A percentile compares a stretch with the other conserved stretches of the same genome.
Evolutionary conservation across 257 asterid species (phyloP).

Genomic region (Plectranthus barbatus): DNA sequence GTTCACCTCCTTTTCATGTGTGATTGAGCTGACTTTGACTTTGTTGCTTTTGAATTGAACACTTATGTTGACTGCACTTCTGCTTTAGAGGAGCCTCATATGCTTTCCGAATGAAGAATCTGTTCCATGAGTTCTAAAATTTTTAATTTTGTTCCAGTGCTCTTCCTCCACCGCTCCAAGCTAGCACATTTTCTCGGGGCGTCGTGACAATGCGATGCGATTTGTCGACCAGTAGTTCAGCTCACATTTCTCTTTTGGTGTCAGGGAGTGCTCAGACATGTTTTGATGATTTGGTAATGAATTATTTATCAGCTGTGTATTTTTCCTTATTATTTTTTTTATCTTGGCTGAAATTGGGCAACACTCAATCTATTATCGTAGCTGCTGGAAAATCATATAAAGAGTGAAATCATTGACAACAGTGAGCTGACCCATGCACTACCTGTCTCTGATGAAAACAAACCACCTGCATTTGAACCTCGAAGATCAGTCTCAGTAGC

Average conservation of each 20-base stretch:
- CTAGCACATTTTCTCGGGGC: slow-evolving; percentile 89
- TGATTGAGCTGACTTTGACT: neutral
- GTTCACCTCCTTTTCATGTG: neutral
- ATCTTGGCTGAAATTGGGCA: slow-evolving; percentile 5
- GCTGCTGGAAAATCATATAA: slow-evolving; percentile 94
- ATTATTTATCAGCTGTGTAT: neutral
- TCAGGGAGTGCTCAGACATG: slow-evolving; percentile 98
- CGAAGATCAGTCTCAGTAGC: slow-evolving; percentile 89
- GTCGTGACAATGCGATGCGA: slow-evolving; percentile 98
- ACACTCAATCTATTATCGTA: slow-evolving; percentile 10
- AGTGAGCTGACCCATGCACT: slow-evolving; percentile 56
- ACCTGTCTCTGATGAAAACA: slow-evolving; percentile 43
- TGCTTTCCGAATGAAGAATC: neutral
- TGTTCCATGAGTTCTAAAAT: slow-evolving; percentile 2
- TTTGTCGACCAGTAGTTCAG: slow-evolving; percentile 82
- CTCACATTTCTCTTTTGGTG: slow-evolving; percentile 88
- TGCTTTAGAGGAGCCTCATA: no score
- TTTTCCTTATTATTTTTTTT: neutral
- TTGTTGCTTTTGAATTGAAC: neutral
- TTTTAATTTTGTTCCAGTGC: slow-evolving; percentile 44
- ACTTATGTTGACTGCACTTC: neutral
- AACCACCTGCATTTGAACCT: slow-evolving; percentile 55
- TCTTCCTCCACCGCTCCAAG: slow-evolving; percentile 98
- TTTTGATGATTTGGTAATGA: slow-evolving; percentile 85
- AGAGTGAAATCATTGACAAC: slow-evolving; percentile 82